A percentile compares a stretch with the other conserved stretches of the same genome.
Evolutionary conservation across 1,284 basidiomycete species (phyloP).

Genomic region (Cutaneotrichosporon cyanovorans): DNA sequence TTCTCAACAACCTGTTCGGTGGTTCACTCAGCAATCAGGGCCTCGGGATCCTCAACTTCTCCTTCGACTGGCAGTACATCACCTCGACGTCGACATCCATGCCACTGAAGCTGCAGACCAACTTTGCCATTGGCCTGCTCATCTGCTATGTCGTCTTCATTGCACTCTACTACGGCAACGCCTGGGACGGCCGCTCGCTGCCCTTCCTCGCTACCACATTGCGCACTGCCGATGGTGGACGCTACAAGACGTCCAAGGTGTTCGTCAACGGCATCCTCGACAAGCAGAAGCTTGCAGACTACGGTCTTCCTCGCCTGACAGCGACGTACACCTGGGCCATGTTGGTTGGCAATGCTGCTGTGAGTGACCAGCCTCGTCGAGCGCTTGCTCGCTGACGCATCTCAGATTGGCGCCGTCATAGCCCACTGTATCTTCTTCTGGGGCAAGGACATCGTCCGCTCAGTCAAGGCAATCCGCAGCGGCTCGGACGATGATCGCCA

Average conservation of each 20-base stretch:
- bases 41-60: conserved; percentile 29
- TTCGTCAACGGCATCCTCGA: conserved; percentile 21
- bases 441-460: conserved; percentile 35
- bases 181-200: conserved; percentile 13
- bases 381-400: conserved; percentile 18
- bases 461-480: conserved; percentile 50
- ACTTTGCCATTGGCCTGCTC: conserved; percentile 23
- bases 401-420: conserved; percentile 60
- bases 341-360: conserved; percentile 41
- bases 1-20: conserved; percentile 38
- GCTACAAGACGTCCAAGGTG: conserved; percentile 48
- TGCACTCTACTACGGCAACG: conserved; percentile 31
- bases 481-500: conserved; percentile 55
- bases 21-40: conserved; percentile 27
- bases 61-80: conserved; percentile 39
- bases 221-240: conserved; percentile 11
- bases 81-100: conserved; percentile 20
- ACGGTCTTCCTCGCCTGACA: conserved; percentile 29
- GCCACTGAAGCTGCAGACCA: conserved; percentile 32
- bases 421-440: conserved; percentile 49
- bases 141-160: conserved; percentile 25
- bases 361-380: no score
- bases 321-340: conserved; percentile 55
- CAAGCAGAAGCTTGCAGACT: conserved; percentile 21
- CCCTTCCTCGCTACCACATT: conserved; percentile 18